These are phyloP conservation scores for Chlamydomonas schloesseri DNA, from an alignment of 139 green algal species.

Conservation along the genomic window DNA sequence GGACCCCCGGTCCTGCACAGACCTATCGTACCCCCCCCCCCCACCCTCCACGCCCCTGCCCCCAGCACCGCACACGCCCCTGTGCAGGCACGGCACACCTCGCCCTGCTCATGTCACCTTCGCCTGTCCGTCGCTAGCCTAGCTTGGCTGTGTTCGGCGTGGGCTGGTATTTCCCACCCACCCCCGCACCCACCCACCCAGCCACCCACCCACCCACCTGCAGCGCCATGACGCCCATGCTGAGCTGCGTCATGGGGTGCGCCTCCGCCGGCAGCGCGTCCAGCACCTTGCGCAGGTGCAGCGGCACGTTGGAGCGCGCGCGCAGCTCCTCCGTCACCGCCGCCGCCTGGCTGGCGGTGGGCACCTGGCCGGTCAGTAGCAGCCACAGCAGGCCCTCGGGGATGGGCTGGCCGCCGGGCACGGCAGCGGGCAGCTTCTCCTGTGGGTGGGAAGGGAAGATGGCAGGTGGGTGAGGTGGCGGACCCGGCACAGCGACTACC, in stretches of 20 bases:
- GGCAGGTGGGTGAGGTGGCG: background rate
- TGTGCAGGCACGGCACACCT: no score
- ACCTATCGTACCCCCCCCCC: no score
- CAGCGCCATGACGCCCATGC: conserved; percentile 80
- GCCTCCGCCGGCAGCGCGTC: conserved; percentile 80
- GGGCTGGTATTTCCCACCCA: no score
- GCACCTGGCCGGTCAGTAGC: conserved; percentile 93
- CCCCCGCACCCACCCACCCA: background rate
- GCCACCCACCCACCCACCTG: conserved; percentile 66
- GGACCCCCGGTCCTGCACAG: no score
- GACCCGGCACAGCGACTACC: no score
- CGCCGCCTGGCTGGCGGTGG: conserved; percentile 77
- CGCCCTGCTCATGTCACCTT: no score
- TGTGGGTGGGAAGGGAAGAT: conserved; percentile 52
- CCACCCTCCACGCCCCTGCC: no score
- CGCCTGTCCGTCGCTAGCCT: no score
- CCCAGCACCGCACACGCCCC: no score
- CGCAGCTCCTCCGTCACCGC: conserved; percentile 83
- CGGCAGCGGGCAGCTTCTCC: conserved; percentile 83
- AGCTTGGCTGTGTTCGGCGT: no score
- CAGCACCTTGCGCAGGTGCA: conserved; percentile 80
- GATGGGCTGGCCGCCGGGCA: conserved; percentile 87
- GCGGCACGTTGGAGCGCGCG: conserved; percentile 71
- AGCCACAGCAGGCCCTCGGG: conserved; percentile 98
- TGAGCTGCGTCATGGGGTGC: conserved; percentile 97